A percentile compares a stretch with the other conserved stretches of the same genome.
Conservation (phyloP, 345 rosid genomes). For the Lepidium africanum region DNA sequence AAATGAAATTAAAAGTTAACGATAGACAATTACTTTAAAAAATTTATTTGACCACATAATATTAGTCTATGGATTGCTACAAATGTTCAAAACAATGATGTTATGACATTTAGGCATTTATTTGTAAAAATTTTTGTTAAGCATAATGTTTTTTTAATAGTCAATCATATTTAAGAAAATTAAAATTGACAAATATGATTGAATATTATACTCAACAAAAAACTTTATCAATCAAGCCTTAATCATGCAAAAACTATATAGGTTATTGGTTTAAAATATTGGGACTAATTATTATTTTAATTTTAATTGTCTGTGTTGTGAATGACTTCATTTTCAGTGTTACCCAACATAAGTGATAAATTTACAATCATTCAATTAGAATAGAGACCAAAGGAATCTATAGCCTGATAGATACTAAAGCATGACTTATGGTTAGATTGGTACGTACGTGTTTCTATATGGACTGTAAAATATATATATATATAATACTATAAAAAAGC, state of each 20-base stretch:
- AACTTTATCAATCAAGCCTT: too few species aligned
- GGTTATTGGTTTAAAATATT: too few species aligned
- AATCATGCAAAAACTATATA: too few species aligned
- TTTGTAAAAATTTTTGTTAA: too few species aligned
- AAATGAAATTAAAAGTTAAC: neutral
- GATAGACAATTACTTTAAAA: too few species aligned
- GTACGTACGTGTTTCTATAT: slow-evolving; percentile 15
- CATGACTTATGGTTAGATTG: slow-evolving; percentile 15
- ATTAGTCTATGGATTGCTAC: neutral
- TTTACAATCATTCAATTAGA: neutral
- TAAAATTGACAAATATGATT: too few species aligned
- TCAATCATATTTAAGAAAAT: too few species aligned
- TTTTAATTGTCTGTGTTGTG: too few species aligned
- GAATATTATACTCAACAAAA: too few species aligned
- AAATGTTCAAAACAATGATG: neutral
- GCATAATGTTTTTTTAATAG: too few species aligned
- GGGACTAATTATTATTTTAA: too few species aligned
- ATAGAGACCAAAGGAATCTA: slow-evolving; percentile 15
- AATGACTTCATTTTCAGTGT: neutral
- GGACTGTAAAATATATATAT: neutral
- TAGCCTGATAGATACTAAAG: slow-evolving; percentile 4
- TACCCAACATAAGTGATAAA: neutral
- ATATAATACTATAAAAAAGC: neutral
- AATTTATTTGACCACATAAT: neutral
- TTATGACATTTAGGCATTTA: too few species aligned